Base-by-base conservation (phyloP, 129 eudicot species). In the sunflower (Helianthus annuus) region DNA sequence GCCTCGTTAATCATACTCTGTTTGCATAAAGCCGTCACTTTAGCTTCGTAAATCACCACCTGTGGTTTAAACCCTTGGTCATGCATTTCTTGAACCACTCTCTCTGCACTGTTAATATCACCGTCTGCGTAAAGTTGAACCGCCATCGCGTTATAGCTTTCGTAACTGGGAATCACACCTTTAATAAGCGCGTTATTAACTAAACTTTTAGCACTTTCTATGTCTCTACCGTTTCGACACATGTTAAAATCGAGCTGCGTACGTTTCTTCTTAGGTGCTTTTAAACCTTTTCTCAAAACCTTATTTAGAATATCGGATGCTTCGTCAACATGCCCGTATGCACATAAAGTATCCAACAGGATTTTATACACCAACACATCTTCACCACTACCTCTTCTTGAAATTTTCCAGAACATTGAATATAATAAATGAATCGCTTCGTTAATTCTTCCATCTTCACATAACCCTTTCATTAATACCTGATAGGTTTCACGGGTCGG, bases 391-490 rank as follows among this genome's bases (percentile, higher is more conserved):
- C 97, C 99, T 78, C 88, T 94, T 34, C 76, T 85, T 46, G 99
- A 90, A 69, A 88, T 86, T 63, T 90, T 78, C 99, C 96, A 90
- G 12, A 90, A 91, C 97, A 94, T 88, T 3, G 91, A 82, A 75
- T 90, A 86, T 79, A 90, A 76, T 68, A 94, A 80, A 76, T 94
- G 93, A 7, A 85, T 94, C 29, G 97, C 99, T 72, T 94, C 99
- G 61, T 85, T 80, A 60, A 94, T 77, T 75, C 87, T 88, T 63
- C 88, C 86, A 76, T 88, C 97, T 39, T 71, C 83, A 68, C 99
- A 94, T 64, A 94, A 85, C 53, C 99, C 97, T 70, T 65, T 90
- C 99, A 94, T 94, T 39, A 94, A 68, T 54, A 81, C 76, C 70
- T 72, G 77, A 78, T 94, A 94, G 12, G 89, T 90, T 32, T 88